Base-by-base conservation (phyloP, 75 land plant species). In the Gnetum montanum region DNA sequence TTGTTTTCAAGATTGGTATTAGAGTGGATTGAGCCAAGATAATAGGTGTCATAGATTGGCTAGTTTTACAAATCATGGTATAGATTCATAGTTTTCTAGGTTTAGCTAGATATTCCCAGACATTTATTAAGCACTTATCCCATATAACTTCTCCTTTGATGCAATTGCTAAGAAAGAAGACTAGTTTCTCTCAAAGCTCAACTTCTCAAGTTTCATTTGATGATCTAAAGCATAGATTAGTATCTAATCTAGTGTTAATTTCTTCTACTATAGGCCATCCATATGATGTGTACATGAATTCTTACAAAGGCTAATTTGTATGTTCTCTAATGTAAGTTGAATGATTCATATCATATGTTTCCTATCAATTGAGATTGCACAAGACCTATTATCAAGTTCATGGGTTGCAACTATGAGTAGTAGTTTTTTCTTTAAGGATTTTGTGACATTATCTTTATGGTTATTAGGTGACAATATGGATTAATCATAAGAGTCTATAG, bases 401-500 rank as follows among this genome's bases (percentile, higher is more conserved):
- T 52, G 54, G 31, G 15, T 24, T 52, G 29, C 13, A 52, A 52
- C n/a, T 52, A 27, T 13, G 15, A 52, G 4, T 20, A 8, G 27
- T 52, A 8, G 27, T 52, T 4, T 52, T 52, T 6, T 7, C 15
- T 19, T 47, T 47, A 15, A 40, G 15, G 15, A 40, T 40, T 10
- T 40, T 10, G 41, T n/a, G n/a, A 40, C 41, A 40, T 40, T 40
- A 40, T 40, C 23, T 47, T 7, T 47, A 47, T 47, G 6, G 49
- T 7, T 15, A n/a, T n/a, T n/a, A n/a, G n/a, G n/a, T n/a, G n/a
- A n/a, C n/a, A n/a, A n/a, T n/a, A n/a, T n/a, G n/a, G n/a, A n/a
- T n/a, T n/a, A n/a, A n/a, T n/a, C n/a, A n/a, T n/a, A n/a, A n/a
- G n/a, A n/a, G n/a, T n/a, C n/a, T n/a, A n/a, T n/a, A n/a, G n/a